These are phyloP conservation scores for Syncephalastrum monosporum DNA, from an alignment of 371 early-diverging fungal species.

Conservation along the genomic window DNA sequence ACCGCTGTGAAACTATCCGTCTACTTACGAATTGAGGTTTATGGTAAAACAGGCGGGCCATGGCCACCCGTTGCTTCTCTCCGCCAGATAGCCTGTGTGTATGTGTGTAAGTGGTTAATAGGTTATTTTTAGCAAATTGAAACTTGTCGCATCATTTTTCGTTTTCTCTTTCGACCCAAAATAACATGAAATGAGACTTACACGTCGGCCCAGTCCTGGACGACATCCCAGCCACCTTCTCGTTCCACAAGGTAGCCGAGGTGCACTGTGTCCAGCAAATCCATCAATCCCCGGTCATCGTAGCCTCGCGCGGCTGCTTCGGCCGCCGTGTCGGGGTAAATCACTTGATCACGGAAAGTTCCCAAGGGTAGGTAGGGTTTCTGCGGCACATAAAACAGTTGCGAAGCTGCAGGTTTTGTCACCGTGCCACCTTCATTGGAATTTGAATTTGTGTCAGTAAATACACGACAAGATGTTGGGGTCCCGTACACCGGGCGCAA, in stretches of 20 bases:
- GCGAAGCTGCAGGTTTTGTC: constrained; percentile 73
- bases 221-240: constrained; percentile 86
- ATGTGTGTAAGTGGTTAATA: neutral
- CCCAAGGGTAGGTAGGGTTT: constrained; percentile 92
- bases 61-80: constrained; percentile 82
- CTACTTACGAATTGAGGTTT: constrained; percentile 72
- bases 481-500: too few species aligned
- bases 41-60: constrained; percentile 84
- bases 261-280: constrained; percentile 70
- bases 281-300: constrained; percentile 63
- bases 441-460: neutral
- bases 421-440: constrained; percentile 64
- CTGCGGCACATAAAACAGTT: constrained; percentile 94
- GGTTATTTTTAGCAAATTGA: neutral
- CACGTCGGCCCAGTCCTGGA: constrained; percentile 83
- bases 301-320: constrained; percentile 56
- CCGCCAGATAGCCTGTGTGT: constrained; percentile 65
- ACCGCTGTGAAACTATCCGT: neutral
- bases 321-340: constrained; percentile 71
- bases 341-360: constrained; percentile 88
- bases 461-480: neutral
- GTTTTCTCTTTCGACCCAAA: constrained; percentile 9
- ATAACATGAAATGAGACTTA: constrained; percentile 9
- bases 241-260: constrained; percentile 72
- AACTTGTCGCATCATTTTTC: neutral